Evolutionary conservation across 176 grass and related monocot species (phyloP), one percentile per base, ranked within the genome.

Genomic region (Avena eriantha): DNA sequence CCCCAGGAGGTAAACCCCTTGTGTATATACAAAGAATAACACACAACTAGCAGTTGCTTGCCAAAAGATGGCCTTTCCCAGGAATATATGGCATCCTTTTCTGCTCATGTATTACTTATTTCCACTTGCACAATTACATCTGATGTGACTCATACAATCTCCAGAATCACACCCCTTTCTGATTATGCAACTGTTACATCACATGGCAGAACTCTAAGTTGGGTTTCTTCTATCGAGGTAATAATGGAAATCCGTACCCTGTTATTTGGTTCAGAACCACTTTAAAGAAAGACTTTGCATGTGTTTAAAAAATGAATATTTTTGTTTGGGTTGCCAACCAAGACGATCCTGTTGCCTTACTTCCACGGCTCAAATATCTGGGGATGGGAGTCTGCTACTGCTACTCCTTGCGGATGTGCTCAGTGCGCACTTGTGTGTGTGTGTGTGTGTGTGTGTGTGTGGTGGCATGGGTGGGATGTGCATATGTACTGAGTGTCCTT

Each of bases 241-340:
- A 71, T 61, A 69, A 61, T 79, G 41, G 29, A 67, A 87, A 87
- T 35, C 56, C 69, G 48, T 92, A 88, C 69, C 65, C 47, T 26
- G 90, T 86, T 57, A 69, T 92, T 80, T 79, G 86, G 90, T 92
- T 86, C 79, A 86, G 81, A 58, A 69, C 39, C 13, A 41, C 78
- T 58, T 82, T 72, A 46, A 72, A 53, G 39, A 80, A 51, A 45
- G 65, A 74, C 41, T 49, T 24, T 47, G 45, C 49, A 13, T 74
- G 45, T 49, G 11, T 73, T 74, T 7, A 23, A 74, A 36, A 77
- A 50, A 81, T 54, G 31, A 80, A 24, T 64, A 77, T 67, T 41
- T 58, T 80, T 0, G 4, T 86, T 19, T 83, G 90, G 86, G 86
- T 89, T 46, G 56, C 83, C 35, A 88, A 83, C 58, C 36, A 83